Evolutionary conservation across 257 asterid genomes (phyloP).

Genomic region (Vinca minor): DNA sequence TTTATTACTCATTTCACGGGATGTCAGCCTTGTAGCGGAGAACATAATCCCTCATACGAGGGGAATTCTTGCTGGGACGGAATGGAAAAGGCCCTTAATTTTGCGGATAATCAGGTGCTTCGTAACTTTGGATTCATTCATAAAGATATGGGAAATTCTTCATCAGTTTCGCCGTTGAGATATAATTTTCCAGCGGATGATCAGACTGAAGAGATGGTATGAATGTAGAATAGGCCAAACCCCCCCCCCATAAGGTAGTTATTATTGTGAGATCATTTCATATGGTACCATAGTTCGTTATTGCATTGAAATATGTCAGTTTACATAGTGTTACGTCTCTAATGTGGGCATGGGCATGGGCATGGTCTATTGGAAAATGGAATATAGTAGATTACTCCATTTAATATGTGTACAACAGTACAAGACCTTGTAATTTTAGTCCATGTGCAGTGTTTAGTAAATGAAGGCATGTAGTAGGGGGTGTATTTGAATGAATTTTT

Average conservation of each 20-base stretch:
- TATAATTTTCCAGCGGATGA: conserved; percentile 14
- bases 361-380: neutral
- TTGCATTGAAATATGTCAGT: neutral
- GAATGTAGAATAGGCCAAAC: neutral
- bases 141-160: conserved; percentile 14
- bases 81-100: conserved; percentile 35
- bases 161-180: conserved; percentile 20
- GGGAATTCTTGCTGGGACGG: conserved; percentile 25
- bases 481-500: too few relatives aligned
- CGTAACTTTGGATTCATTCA: conserved; percentile 26
- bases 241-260: neutral
- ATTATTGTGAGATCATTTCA: neutral
- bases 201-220: neutral
- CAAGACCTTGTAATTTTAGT: neutral
- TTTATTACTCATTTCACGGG: conserved; percentile 83
- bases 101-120: conserved; percentile 41
- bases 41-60: conserved; percentile 41
- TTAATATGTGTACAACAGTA: neutral
- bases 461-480: too few relatives aligned
- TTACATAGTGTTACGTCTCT: too few relatives aligned
- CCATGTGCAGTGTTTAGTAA: neutral
- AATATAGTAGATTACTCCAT: neutral
- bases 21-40: conserved; percentile 86
- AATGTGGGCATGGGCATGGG: neutral
- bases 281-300: neutral